A percentile compares a stretch with the other conserved stretches of the same genome.
These are phyloP conservation scores for Apophysomyces variabilis DNA, from an alignment of 371 early-diverging fungal species.

Conservation along the genomic window DNA sequence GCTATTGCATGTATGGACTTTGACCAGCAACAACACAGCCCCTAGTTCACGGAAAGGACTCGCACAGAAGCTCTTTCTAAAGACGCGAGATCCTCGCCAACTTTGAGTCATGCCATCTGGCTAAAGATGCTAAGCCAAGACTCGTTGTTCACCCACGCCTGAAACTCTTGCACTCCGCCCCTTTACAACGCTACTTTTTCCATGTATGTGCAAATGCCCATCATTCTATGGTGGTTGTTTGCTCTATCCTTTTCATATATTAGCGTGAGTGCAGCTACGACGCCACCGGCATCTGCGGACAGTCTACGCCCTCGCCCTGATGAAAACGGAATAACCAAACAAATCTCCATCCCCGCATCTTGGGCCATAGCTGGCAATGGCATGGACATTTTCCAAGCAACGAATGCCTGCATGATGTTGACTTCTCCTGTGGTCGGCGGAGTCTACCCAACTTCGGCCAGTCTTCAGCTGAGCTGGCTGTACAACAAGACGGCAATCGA, in stretches of 20 bases:
- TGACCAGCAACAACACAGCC: no score
- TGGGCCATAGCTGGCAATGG: constrained; percentile 13
- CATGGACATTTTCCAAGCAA: constrained; percentile 1
- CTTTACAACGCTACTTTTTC: not conserved
- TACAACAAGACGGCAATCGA: constrained; percentile 4
- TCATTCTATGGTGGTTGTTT: not conserved
- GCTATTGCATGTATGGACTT: no score
- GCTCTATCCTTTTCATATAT: not conserved
- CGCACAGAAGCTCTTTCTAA: no score
- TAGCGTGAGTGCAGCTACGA: not conserved
- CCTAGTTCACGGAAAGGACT: no score
- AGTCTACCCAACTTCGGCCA: constrained; percentile 15
- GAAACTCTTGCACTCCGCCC: constrained; percentile 1
- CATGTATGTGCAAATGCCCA: not conserved
- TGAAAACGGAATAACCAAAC: not conserved
- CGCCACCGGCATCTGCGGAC: not conserved
- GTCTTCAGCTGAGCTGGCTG: constrained; percentile 16
- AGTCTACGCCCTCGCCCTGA: not conserved
- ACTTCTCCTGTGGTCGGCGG: constrained; percentile 21
- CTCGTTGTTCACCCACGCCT: not conserved
- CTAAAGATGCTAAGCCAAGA: constrained; percentile 1
- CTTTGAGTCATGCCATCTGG: not conserved
- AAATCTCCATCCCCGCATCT: constrained; percentile 12
- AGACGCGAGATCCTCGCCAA: not conserved
- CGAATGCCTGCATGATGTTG: constrained; percentile 14